These are phyloP conservation scores for Gilbertella persicaria DNA, from an alignment of 371 early-diverging fungal genomes.

Conservation along the genomic window DNA sequence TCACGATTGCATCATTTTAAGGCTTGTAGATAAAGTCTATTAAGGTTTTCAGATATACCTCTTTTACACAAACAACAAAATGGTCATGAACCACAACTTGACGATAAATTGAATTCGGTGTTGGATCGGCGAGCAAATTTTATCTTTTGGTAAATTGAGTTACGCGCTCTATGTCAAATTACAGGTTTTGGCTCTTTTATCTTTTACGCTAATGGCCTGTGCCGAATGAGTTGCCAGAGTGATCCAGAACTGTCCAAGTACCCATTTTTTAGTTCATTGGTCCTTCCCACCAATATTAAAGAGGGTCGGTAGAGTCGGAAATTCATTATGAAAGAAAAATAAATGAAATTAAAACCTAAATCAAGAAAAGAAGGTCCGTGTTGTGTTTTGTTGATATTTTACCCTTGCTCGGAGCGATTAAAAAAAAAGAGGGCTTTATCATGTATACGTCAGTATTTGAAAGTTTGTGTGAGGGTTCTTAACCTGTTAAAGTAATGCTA, in stretches of 20 bases:
- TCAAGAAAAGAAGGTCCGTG: background rate
- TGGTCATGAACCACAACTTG: constrained; percentile 9
- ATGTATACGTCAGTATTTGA: constrained; percentile 3
- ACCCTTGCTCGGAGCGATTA: no score
- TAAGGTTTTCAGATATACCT: background rate
- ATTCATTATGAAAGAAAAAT: constrained; percentile 6
- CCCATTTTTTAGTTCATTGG: constrained; percentile 19
- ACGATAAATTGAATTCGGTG: background rate
- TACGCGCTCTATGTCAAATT: constrained; percentile 33
- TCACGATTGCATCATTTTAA: background rate
- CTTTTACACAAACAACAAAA: background rate
- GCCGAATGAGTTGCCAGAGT: constrained; percentile 30
- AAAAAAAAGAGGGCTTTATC: no score
- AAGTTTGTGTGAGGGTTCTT: background rate
- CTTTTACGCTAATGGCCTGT: constrained; percentile 17
- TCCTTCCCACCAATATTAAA: constrained; percentile 3
- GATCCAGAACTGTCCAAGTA: constrained; percentile 21
- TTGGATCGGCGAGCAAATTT: constrained; percentile 1
- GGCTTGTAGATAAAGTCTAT: background rate
- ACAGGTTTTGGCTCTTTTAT: constrained; percentile 16
- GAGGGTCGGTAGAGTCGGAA: constrained; percentile 31
- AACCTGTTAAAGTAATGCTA: background rate
- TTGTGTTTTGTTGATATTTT: background rate
- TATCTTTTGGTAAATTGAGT: constrained; percentile 3
- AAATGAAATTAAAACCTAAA: constrained; percentile 6